A percentile compares a stretch with the other conserved stretches of the same genome.
These are phyloP conservation scores for Aspergillus campestris DNA, from an alignment of 495 filamentous ascomycete species.

Conservation along the genomic window DNA sequence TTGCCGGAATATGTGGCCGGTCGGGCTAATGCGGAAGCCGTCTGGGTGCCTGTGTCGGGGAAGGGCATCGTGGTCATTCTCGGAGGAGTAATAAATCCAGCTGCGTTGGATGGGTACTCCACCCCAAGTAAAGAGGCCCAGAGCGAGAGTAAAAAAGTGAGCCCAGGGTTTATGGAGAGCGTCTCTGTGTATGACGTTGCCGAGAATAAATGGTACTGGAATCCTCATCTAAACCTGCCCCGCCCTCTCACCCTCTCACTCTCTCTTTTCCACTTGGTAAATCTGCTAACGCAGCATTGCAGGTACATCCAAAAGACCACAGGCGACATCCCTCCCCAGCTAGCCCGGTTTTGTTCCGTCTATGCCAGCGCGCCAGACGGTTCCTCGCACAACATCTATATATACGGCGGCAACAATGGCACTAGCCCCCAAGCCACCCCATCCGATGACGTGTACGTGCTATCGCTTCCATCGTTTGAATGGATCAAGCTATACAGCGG, in stretches of 20 bases:
- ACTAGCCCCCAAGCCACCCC: constrained; percentile 23
- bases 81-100: constrained; percentile 55
- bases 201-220: constrained; percentile 36
- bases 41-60: constrained; percentile 61
- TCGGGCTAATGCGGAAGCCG: constrained; percentile 54
- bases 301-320: constrained; percentile 53
- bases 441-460: constrained; percentile 62
- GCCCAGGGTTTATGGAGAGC: constrained; percentile 53
- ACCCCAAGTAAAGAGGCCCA: constrained; percentile 23
- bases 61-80: constrained; percentile 57
- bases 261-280: no score
- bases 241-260: no score
- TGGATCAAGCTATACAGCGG: constrained; percentile 57
- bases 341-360: constrained; percentile 58
- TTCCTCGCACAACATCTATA: constrained; percentile 64
- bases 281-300: not conserved
- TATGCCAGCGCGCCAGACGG: constrained; percentile 51
- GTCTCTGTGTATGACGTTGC: constrained; percentile 64
- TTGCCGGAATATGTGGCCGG: constrained; percentile 42
- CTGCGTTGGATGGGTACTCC: constrained; percentile 15
- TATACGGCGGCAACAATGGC: constrained; percentile 63
- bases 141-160: constrained; percentile 38
- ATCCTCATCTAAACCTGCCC: no score
- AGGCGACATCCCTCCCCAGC: constrained; percentile 41
- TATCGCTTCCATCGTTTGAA: constrained; percentile 69